Conservation (phyloP, 108 stramenopile genomes). For the Fragilaria crotonensis region DNA sequence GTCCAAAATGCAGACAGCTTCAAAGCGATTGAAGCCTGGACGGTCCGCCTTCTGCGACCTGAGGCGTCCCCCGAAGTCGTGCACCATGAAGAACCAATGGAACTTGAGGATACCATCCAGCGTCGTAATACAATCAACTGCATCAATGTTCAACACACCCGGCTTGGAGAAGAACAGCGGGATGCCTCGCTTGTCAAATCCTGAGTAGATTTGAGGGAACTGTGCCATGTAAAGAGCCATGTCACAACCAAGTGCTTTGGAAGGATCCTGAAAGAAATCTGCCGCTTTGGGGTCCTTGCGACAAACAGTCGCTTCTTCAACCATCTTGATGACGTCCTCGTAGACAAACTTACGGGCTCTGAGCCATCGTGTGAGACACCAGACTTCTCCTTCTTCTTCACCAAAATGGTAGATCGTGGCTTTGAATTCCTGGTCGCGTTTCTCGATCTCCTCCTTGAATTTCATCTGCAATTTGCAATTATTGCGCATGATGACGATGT, state of each 20-base stretch:
- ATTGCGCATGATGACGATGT: no score
- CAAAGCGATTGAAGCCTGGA: slow-evolving; percentile 63
- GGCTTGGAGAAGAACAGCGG: slow-evolving; percentile 78
- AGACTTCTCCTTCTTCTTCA: slow-evolving; percentile 43
- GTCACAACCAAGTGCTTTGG: slow-evolving; percentile 57
- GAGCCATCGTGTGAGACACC: slow-evolving; percentile 43
- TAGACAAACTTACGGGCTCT: slow-evolving; percentile 51
- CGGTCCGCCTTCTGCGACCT: slow-evolving; percentile 50
- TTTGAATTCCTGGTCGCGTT: slow-evolving; percentile 36
- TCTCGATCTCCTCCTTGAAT: slow-evolving; percentile 43
- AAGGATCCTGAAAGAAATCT: slow-evolving; percentile 74
- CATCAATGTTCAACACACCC: slow-evolving; percentile 73
- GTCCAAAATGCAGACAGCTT: slow-evolving; percentile 69
- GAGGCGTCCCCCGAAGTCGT: slow-evolving; percentile 61
- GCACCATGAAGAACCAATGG: slow-evolving; percentile 83
- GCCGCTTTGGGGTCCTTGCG: slow-evolving; percentile 43
- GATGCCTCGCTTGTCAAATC: slow-evolving; percentile 64
- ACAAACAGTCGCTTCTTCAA: slow-evolving; percentile 65
- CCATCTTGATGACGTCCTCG: slow-evolving; percentile 75
- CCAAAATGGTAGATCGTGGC: slow-evolving; percentile 49
- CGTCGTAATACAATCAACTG: slow-evolving; percentile 76
- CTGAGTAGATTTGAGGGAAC: slow-evolving; percentile 78
- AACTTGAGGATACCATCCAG: slow-evolving; percentile 69
- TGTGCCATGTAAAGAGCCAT: slow-evolving; percentile 54
- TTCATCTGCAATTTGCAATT: slow-evolving; percentile 30